Evolutionary conservation across 768 basidiomycete genomes (phyloP), one percentile per base, ranked within the genome.

Genomic region (Hirschioporus abietinus): DNA sequence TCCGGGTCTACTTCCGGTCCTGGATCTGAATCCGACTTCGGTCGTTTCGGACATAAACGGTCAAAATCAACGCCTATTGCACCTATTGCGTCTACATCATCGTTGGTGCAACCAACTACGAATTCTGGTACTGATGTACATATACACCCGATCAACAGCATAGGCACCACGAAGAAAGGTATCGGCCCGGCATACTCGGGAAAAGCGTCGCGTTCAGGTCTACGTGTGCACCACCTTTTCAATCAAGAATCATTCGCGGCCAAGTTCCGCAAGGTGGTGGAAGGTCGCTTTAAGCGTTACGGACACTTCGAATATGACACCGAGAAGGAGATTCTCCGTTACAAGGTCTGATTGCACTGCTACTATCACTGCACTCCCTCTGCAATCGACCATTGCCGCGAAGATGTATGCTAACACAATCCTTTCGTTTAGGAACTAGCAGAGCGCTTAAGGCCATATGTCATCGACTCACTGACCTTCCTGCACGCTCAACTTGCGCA

Each of bases 101-200:
- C 42, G 42, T 3, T 15, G 42, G 2, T 10, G 20, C 12, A 15
- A 52, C 12, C 20, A 52, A 1, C 42, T 52, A 52, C 42, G 42
- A 52, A 52, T 52, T 3, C 15, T 52, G 42, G 15, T 52, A 52
- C 12, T 12, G 26, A 7, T 7, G 24, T 42, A 24, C 12, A 34
- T 64, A 34, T 25, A 35, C 57, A 36, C 2, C 30, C 30, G 30
- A 30, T 30, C 73, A 69, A 24, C 72, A 94, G 92, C 77, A 99
- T 99, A 74, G 97, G 97, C 26, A 99, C 97, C 35, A 99, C 97
- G 63, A 95, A 92, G 86, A 94, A 89, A 76, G 97, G 97, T 64
- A 99, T 99, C 74, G 97, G 97, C 78, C 97, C 97, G 76, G 92
- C 97, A 15, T 99, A 99, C 82, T 97, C 96, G 63, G 92, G 91